Conservation (phyloP, 176 grass and related monocot species). For the Metroxylon sagu region DNA sequence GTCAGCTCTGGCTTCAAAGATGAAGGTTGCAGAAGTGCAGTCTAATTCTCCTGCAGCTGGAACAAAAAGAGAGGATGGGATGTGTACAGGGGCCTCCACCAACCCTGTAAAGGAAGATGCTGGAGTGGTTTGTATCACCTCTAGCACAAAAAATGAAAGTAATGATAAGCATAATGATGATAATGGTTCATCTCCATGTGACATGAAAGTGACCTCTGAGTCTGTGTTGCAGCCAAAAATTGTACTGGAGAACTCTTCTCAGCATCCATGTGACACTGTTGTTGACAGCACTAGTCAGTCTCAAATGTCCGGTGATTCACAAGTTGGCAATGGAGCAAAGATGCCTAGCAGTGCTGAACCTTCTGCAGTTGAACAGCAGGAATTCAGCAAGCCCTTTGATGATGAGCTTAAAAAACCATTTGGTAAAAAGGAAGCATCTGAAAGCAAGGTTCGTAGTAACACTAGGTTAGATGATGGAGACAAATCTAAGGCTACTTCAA, state of each 20-base stretch:
- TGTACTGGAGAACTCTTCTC: conserved; percentile 9
- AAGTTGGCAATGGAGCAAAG: conserved; percentile 12
- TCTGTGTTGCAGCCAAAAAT: conserved; percentile 20
- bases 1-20: conserved; percentile 21
- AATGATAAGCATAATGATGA: conserved; percentile 14
- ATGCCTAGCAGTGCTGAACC: conserved; percentile 15
- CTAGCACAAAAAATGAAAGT: conserved; percentile 7
- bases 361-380: conserved; percentile 13
- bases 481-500: not conserved
- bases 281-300: conserved; percentile 18
- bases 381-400: conserved; percentile 10
- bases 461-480: conserved; percentile 6
- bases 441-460: conserved; percentile 15
- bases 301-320: conserved; percentile 16
- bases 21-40: conserved; percentile 26
- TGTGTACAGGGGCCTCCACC: conserved; percentile 18
- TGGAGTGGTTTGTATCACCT: conserved; percentile 23
- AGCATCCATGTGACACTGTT: conserved; percentile 17
- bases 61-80: conserved; percentile 17
- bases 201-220: conserved; percentile 23
- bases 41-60: conserved; percentile 1
- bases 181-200: conserved; percentile 18
- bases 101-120: conserved; percentile 17
- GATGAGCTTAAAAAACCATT: conserved; percentile 11
- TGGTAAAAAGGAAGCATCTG: conserved; percentile 10